phyloP scores from a whole-genome alignment of 495 filamentous ascomycete genomes.

The Aspergillus coremiiformis region DNA sequence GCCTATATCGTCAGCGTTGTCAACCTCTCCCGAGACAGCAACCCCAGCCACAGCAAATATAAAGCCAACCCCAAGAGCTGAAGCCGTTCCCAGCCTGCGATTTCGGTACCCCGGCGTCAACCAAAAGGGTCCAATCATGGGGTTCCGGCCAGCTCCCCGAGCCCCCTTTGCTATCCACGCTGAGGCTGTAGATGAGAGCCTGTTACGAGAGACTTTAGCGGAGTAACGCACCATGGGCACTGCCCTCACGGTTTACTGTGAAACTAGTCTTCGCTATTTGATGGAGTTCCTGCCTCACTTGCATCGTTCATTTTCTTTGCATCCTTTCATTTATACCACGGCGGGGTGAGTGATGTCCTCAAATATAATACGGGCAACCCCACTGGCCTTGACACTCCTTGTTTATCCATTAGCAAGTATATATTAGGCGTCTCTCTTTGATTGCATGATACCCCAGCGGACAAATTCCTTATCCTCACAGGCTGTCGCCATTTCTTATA shows the following conservation, averaged over 20 bases:
- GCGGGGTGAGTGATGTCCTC: no score
- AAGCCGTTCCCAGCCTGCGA: constrained; percentile 9
- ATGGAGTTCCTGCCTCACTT: not conserved
- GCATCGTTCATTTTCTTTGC: not conserved
- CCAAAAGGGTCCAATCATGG: constrained; percentile 41
- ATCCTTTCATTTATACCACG: constrained; percentile 3
- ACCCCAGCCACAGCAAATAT: constrained; percentile 2
- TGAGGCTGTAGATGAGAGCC: constrained; percentile 29
- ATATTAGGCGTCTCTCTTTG: not conserved
- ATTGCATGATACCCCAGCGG: not conserved
- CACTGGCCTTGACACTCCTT: not conserved
- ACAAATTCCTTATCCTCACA: not conserved
- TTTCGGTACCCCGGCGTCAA: constrained; percentile 42
- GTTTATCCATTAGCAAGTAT: not conserved
- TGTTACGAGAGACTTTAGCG: constrained; percentile 36
- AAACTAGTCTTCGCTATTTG: constrained; percentile 2
- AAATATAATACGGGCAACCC: not conserved
- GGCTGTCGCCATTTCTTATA: not conserved
- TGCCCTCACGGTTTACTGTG: constrained; percentile 4
- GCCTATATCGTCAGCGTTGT: constrained; percentile 11
- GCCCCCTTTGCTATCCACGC: constrained; percentile 29
- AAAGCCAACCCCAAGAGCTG: constrained; percentile 1
- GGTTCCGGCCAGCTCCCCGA: constrained; percentile 27
- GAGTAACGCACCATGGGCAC: constrained; percentile 16
- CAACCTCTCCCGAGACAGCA: constrained; percentile 1